Evolutionary conservation across 73 alveolate species (phyloP).

Genomic region (Symbiodinium natans): DNA sequence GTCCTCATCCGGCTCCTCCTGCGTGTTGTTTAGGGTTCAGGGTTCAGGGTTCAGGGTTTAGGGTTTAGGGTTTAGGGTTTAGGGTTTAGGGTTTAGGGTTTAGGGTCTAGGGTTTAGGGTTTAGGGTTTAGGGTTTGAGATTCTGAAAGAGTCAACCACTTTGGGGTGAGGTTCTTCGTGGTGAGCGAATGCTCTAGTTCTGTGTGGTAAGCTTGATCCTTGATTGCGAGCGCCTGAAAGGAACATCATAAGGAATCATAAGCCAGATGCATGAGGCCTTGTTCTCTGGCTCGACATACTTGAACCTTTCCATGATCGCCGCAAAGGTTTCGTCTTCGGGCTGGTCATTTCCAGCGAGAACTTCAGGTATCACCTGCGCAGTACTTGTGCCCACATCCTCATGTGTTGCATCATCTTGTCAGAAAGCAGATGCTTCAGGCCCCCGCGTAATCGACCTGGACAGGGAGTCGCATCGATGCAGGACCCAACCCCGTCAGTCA

Average conservation of each 20-base stretch:
- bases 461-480: too few species aligned
- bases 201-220: too few species aligned
- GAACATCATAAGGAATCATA: too few species aligned
- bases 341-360: conserved; percentile 88
- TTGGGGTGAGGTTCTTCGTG: too few species aligned
- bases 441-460: conserved; percentile 61
- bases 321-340: conserved; percentile 92
- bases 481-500: background rate
- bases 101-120: too few species aligned
- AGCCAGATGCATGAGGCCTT: background rate
- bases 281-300: conserved; percentile 64
- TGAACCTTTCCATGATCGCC: conserved; percentile 89
- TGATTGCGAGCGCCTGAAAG: too few species aligned
- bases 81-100: too few species aligned
- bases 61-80: too few species aligned
- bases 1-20: conserved; percentile 76
- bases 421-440: background rate
- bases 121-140: too few species aligned
- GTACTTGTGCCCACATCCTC: background rate
- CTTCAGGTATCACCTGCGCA: conserved; percentile 64
- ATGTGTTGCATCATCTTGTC: background rate
- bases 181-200: too few species aligned
- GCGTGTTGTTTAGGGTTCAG: background rate
- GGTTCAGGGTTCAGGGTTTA: too few species aligned
- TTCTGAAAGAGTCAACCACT: too few species aligned